Percentiles rank a stretch among this genome's conserved stretches.
These are phyloP conservation scores for Hypoxylon sp. DNA, from an alignment of 2,329 filamentous ascomycete species.

Conservation along the genomic window DNA sequence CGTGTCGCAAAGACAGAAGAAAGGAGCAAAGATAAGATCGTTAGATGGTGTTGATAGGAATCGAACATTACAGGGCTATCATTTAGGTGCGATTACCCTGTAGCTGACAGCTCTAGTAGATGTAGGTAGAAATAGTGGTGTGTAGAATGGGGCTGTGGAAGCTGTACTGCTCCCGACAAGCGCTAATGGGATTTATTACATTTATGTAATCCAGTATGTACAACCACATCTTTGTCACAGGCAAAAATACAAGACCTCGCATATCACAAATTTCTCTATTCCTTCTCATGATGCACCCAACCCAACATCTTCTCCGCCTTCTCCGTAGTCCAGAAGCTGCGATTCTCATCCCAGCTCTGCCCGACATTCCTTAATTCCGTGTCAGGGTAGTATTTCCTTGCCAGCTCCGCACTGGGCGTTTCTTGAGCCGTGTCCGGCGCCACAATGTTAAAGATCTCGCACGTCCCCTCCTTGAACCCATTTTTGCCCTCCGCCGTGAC, in stretches of 20 bases:
- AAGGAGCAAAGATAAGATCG: no score
- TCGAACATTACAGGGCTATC: no score
- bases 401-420: neutral
- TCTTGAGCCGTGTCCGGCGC: neutral
- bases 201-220: neutral
- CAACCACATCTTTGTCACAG: neutral
- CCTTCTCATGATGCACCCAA: conserved; percentile 7
- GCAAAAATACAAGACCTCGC: neutral
- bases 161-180: no score
- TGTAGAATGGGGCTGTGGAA: no score
- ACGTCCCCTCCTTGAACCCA: neutral
- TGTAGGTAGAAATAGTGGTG: no score
- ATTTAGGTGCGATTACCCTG: no score
- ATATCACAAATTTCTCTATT: neutral
- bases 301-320: conserved; percentile 8
- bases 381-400: neutral
- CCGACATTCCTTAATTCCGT: neutral
- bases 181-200: no score
- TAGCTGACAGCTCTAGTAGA: no score
- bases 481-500: conserved; percentile 1
- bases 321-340: conserved; percentile 3
- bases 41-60: no score
- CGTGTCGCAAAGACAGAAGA: no score
- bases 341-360: neutral
- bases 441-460: conserved; percentile 11